phyloP scores from a whole-genome alignment of 2,329 filamentous ascomycete genomes.

The Fusarium globosum region DNA sequence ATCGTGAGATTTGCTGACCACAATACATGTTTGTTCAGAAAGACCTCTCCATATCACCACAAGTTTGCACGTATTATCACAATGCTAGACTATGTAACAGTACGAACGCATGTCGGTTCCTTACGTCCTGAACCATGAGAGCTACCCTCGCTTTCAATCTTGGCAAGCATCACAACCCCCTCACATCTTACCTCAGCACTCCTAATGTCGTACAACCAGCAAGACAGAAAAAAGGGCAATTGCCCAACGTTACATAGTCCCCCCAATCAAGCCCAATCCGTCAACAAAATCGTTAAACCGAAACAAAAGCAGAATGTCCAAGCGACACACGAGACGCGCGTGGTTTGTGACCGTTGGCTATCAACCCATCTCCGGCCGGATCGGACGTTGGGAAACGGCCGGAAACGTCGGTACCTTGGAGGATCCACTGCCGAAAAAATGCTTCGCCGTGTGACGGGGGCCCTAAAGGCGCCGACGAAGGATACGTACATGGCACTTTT shows the following conservation, averaged over 20 bases:
- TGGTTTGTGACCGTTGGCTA: slow-evolving; percentile 14
- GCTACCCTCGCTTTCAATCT: neutral
- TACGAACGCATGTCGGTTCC: neutral
- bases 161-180: neutral
- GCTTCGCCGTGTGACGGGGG: slow-evolving; percentile 21
- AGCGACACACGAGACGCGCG: slow-evolving; percentile 9
- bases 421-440: slow-evolving; percentile 33
- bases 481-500: neutral
- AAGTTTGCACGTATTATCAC: neutral
- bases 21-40: neutral
- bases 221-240: neutral
- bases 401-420: slow-evolving; percentile 40
- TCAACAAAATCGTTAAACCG: slow-evolving; percentile 28
- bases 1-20: too few species aligned
- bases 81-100: neutral
- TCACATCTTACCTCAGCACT: neutral
- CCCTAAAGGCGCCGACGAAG: slow-evolving; percentile 6
- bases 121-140: neutral
- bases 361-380: slow-evolving; percentile 6
- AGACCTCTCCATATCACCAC: too few species aligned
- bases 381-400: slow-evolving; percentile 33
- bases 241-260: slow-evolving; percentile 34
- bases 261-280: slow-evolving; percentile 11
- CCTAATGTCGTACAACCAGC: slow-evolving; percentile 11
- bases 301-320: slow-evolving; percentile 26